Base-by-base conservation (phyloP, 1,284 basidiomycete species). In the Ustilago loliicola region DNA sequence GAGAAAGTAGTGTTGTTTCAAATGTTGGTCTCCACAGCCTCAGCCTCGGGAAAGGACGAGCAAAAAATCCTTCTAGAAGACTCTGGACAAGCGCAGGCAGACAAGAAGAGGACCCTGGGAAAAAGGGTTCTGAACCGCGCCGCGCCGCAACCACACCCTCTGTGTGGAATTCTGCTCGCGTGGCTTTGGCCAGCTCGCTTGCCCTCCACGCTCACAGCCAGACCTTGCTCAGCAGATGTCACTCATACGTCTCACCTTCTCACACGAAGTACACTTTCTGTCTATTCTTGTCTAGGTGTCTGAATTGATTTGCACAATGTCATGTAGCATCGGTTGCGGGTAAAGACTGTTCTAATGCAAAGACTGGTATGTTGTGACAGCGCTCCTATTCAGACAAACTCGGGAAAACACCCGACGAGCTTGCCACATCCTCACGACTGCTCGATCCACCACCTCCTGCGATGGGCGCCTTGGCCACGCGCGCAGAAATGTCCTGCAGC, bases 401-500 rank as follows among this genome's bases (percentile, higher is more conserved):
- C 25, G 60, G 19, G 13, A 61, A 62, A n/a, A 54, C 50, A 13
- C 61, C 42, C 17, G 48, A 50, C 17, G 51, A 53, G 51, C 60
- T 52, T 1, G 38, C 51, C 25, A 54, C 36, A 23, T 61, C 51
- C 40, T 61, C 61, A 19, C 53, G 29, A 53, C 54, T 57, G 34
- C 48, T 51, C 19, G 47, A 50, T 13, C 54, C 61, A 23, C 42
- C 64, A 3, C 47, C 27, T 40, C 53, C 51, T 36, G 34, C 23
- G 6, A 60, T 30, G 3, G 65, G 64, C 29, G 61, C 67, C 52
- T 58, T 68, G n/a, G 55, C 62, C 6, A 65, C 69, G 3, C 74
- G 57, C 1, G 74, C 69, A 10, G 69, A 62, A 27, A 77, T 77
- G 29, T 69, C 69, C 45, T 72, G 69, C 52, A 77, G 34, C 58